Evolutionary conservation across 208 protist genomes (phyloP).

Genomic region (Naegleria fowleri): DNA sequence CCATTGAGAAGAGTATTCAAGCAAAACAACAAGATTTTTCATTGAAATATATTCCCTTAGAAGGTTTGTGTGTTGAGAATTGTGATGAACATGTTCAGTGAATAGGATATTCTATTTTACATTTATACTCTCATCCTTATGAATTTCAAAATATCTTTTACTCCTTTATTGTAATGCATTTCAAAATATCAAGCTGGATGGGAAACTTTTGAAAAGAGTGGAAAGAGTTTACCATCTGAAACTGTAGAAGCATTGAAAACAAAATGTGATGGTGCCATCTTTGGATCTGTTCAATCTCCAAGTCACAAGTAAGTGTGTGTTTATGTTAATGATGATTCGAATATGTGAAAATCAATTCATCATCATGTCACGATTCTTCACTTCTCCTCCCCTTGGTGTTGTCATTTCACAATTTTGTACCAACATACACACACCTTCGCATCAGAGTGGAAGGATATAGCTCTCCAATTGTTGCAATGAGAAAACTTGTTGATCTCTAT

Average conservation of each 20-base stretch:
- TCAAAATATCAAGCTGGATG: background rate
- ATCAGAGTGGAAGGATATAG: slow-evolving; percentile 13
- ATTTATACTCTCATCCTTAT: no score
- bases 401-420: no score
- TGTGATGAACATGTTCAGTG: no score
- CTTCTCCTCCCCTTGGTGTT: no score
- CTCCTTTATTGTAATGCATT: background rate
- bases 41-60: background rate
- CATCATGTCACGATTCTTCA: no score
- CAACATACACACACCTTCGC: no score
- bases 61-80: background rate
- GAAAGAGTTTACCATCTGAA: slow-evolving; percentile 4
- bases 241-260: slow-evolving; percentile 13
- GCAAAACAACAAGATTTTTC: background rate
- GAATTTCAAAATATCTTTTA: no score
- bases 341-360: no score
- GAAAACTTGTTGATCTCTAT: slow-evolving; percentile 37
- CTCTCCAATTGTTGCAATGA: slow-evolving; percentile 26
- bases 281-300: slow-evolving; percentile 18
- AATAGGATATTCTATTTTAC: no score
- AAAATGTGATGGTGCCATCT: slow-evolving; percentile 27
- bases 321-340: no score
- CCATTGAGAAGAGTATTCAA: background rate
- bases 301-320: background rate
- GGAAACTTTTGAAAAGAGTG: background rate